Conservation (phyloP, 495 filamentous ascomycete genomes). For the Talaromyces nanjingensis region DNA sequence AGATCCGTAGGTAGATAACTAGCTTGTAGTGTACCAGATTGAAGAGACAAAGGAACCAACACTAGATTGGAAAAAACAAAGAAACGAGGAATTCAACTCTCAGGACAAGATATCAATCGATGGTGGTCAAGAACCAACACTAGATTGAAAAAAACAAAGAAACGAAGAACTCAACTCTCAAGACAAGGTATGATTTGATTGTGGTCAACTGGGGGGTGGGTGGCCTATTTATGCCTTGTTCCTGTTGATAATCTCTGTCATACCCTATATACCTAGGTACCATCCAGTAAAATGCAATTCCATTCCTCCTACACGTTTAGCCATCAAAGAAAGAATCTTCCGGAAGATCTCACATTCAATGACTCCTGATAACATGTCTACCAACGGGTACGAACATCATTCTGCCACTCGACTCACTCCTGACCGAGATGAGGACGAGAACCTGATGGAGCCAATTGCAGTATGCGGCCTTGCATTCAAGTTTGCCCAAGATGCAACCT, state of each 20-base stretch:
- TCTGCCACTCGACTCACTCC: not conserved
- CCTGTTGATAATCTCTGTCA: not conserved
- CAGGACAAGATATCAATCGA: not conserved
- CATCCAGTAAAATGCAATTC: not conserved
- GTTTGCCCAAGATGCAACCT: constrained; percentile 11
- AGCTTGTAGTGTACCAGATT: not conserved
- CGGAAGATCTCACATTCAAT: not conserved
- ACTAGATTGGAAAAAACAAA: not conserved
- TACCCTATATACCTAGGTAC: not conserved
- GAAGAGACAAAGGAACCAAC: not conserved
- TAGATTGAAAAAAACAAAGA: not conserved
- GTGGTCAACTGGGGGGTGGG: not conserved
- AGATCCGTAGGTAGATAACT: not conserved
- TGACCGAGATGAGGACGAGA: not conserved
- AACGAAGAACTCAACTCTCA: not conserved
- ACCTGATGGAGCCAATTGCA: constrained; percentile 11
- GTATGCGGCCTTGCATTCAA: constrained; percentile 13
- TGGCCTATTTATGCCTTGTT: not conserved
- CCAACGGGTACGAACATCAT: not conserved
- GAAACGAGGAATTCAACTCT: not conserved
- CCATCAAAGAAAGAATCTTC: not conserved
- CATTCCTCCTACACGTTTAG: not conserved
- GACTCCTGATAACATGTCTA: not conserved
- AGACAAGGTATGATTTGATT: not conserved
- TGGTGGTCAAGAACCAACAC: not conserved